phyloP scores from a whole-genome alignment of 83 land plant species.

The Picea abies region DNA sequence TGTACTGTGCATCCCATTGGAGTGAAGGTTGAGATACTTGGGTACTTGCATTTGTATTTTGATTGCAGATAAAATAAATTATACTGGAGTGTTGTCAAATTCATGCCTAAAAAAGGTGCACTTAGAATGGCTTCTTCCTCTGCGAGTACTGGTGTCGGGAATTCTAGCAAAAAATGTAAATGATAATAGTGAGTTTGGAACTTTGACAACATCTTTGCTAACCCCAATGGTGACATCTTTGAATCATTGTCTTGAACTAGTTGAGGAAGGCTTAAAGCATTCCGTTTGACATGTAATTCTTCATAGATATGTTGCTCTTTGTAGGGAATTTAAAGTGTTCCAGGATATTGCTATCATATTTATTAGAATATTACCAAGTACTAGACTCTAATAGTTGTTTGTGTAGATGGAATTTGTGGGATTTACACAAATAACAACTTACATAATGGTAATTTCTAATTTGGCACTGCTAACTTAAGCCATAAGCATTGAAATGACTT shows the following conservation, averaged over 20 bases:
- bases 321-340: too few relatives aligned
- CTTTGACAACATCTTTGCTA: slow-evolving; percentile 27
- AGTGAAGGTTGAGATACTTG: not conserved
- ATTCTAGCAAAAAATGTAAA: slow-evolving; percentile 35
- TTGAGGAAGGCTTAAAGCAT: slow-evolving; percentile 43
- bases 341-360: too few relatives aligned
- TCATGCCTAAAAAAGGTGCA: slow-evolving; percentile 43
- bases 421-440: too few relatives aligned
- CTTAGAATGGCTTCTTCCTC: slow-evolving; percentile 73
- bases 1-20: not conserved
- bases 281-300: not conserved
- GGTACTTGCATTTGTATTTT: slow-evolving; percentile 4
- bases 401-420: too few relatives aligned
- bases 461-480: too few relatives aligned
- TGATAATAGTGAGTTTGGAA: slow-evolving; percentile 28
- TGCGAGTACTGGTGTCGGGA: slow-evolving; percentile 53
- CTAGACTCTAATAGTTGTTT: too few relatives aligned
- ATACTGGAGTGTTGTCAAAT: slow-evolving; percentile 46
- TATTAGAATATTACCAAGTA: too few relatives aligned
- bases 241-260: slow-evolving; percentile 61
- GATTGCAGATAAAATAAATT: slow-evolving; percentile 52
- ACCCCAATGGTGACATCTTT: slow-evolving; percentile 50
- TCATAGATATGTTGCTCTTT: not conserved
- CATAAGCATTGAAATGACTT: too few relatives aligned
- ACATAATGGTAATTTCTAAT: too few relatives aligned